Evolutionary conservation across 176 grass and related monocot genomes (phyloP), one percentile per base, ranked within the genome.

Genomic region (Ensete ventricosum): DNA sequence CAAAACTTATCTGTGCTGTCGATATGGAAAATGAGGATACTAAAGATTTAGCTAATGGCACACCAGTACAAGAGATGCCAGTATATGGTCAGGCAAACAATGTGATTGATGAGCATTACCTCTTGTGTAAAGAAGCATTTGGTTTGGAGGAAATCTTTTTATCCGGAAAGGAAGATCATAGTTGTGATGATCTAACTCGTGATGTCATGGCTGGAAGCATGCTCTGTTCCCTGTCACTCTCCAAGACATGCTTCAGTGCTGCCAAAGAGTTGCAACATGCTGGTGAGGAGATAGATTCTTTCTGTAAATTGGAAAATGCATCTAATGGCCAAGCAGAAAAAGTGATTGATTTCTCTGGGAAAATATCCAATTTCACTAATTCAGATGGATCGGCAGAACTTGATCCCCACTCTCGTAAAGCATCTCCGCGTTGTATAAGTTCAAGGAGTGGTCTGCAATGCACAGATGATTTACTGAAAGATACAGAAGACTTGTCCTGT

Each of bases 121-220:
- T 87, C 59, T 71, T 71, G 63, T 83, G 76, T 64, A 72, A 86
- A 53, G 80, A 79, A 57, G 67, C 29, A 23, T 81, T 73, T 72
- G 54, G 67, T 75, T 82, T 87, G 72, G 80, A 75, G 22, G 80
- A 76, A 70, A 76, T 60, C 34, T 82, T 70, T 66, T 57, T 71
- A 26, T 79, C 52, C 14, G 71, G 76, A 48, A 73, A 81, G 50
- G 72, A 62, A 53, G 62, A 62, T 58, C 71, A 77, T 22, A 60
- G 62, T 9, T 69, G 73, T 73, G 67, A 81, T 76, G 81, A 79
- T 62, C 66, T 78, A 68, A 62, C 68, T 73, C 67, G 64, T 69
- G 51, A 76, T 78, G 68, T 75, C 5, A 26, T 43, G 23, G 16
- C 57, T 55, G 25, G 9, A 49, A 25, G 53, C 76, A 8, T 22